phyloP scores from a whole-genome alignment of 768 basidiomycete species.

The Fomitopsis serialis region DNA sequence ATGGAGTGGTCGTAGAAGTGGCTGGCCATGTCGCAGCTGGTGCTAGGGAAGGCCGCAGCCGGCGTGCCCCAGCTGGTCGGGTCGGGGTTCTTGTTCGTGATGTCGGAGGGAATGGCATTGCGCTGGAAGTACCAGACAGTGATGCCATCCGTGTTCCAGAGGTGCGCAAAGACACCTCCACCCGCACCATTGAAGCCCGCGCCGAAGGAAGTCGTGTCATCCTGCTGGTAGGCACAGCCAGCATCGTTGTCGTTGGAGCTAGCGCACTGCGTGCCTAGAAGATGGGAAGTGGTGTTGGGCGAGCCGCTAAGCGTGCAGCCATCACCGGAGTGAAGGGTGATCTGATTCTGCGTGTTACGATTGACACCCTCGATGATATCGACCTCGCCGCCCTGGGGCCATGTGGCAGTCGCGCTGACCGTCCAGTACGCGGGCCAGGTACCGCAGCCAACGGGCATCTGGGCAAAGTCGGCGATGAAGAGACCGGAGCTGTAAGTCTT shows the following conservation, averaged over 20 bases:
- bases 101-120: conserved; percentile 30
- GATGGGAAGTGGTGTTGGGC: conserved; percentile 19
- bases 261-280: conserved; percentile 27
- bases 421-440: conserved; percentile 57
- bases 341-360: conserved; percentile 32
- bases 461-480: conserved; percentile 67
- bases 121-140: conserved; percentile 43
- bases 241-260: conserved; percentile 26
- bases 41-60: conserved; percentile 31
- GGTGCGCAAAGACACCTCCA: conserved; percentile 41
- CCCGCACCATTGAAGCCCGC: conserved; percentile 35
- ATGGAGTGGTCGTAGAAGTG: conserved; percentile 35
- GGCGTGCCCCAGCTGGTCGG: conserved; percentile 39
- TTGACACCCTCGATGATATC: conserved; percentile 39
- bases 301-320: conserved; percentile 32
- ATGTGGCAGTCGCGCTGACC: conserved; percentile 21
- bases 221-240: conserved; percentile 37
- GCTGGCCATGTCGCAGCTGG: conserved; percentile 28
- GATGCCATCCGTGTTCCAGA: conserved; percentile 35
- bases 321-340: conserved; percentile 35
- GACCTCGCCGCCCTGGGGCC: conserved; percentile 24
- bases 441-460: conserved; percentile 69
- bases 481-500: conserved; percentile 61
- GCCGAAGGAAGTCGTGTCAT: conserved; percentile 31
- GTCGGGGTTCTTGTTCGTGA: conserved; percentile 28